A percentile compares a stretch with the other conserved stretches of the same genome.
Evolutionary conservation across 306 rosid genomes (phyloP).

Genomic region (Cucumis sativus): DNA sequence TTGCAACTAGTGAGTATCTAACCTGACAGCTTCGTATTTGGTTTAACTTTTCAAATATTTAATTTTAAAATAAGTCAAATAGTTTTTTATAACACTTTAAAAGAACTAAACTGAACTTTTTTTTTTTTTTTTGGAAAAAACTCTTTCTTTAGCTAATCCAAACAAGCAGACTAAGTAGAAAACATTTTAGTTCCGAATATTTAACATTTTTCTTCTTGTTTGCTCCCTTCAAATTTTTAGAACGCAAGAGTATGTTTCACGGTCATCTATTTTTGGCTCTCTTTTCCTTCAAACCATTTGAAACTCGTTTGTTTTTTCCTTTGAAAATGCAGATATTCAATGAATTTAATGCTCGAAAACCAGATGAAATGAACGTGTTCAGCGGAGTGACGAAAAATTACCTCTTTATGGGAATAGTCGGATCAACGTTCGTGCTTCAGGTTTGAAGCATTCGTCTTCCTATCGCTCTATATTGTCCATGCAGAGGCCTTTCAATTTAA

Average conservation of each 20-base stretch:
- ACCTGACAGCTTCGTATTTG: not conserved
- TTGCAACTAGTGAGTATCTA: not conserved
- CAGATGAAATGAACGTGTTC: conserved; percentile 73
- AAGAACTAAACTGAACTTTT: too few species aligned
- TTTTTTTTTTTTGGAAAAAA: too few species aligned
- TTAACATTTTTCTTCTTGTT: too few species aligned
- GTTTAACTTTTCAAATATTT: too few species aligned
- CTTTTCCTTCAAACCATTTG: not conserved
- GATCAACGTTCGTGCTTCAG: conserved; percentile 66
- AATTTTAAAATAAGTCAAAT: too few species aligned
- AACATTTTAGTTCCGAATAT: too few species aligned
- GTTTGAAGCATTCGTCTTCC: conserved; percentile 18
- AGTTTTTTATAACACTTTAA: too few species aligned
- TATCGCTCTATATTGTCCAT: not conserved
- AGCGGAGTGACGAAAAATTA: conserved; percentile 61
- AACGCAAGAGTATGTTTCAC: not conserved
- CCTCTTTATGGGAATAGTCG: conserved; percentile 66
- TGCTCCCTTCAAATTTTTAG: not conserved
- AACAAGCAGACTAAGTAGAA: too few species aligned
- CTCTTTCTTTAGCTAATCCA: too few species aligned
- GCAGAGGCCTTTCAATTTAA: not conserved
- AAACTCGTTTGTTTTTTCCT: not conserved
- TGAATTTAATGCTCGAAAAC: conserved; percentile 90
- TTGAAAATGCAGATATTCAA: conserved; percentile 56
- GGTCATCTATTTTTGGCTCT: not conserved